Evolutionary conservation across 2,329 filamentous ascomycete species (phyloP), one percentile per base, ranked within the genome.

Genomic region (Nemania bipapillata): DNA sequence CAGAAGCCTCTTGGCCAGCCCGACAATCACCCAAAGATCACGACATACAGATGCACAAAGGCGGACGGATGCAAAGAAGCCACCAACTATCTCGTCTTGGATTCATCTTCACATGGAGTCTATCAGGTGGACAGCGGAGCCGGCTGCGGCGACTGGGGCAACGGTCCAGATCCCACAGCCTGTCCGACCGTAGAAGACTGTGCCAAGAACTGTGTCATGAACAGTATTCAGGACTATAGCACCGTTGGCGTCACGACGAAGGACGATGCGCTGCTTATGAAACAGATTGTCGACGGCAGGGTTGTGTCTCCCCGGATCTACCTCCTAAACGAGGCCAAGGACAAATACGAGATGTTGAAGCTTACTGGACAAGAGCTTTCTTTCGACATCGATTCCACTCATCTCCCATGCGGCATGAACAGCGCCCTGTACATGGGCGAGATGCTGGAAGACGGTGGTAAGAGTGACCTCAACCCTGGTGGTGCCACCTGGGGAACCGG

Each of bases 301-400:
- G 74, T 76, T 28, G 77, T 77, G 35, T 77, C 77, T 2, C 78
- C 86, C 6, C 84, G 89, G 68, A 78, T 89, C 62, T 91, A 90
- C 77, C 81, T 90, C 64, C 83, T 90, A 75, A 83, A 84, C 73
- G 79, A 68, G 72, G 80, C 83, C 63, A 85, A 87, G 68, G 82
- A 82, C 70, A 84, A 84, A 60, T 91, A 91, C 77, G 80, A 89
- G 78, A 83, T 86, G 74, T 83, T 90, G 77, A 83, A 89, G 72
- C 81, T 90, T 68, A 83, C 86, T 53, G 86, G 86, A 77, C 80
- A 85, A 74, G 89, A 91, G 76, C 85, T 91, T 75, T 84, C 86
- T 22, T 90, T 91, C 72, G 88, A 90, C 61, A 86, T 90, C 32
- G 89, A 91, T 75, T 83, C 87, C 45, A 89, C 87, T 56, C 84